Evolutionary conservation across 306 rosid species (phyloP), one percentile per base, ranked within the genome.

Genomic region (Adenanthera pavonina): DNA sequence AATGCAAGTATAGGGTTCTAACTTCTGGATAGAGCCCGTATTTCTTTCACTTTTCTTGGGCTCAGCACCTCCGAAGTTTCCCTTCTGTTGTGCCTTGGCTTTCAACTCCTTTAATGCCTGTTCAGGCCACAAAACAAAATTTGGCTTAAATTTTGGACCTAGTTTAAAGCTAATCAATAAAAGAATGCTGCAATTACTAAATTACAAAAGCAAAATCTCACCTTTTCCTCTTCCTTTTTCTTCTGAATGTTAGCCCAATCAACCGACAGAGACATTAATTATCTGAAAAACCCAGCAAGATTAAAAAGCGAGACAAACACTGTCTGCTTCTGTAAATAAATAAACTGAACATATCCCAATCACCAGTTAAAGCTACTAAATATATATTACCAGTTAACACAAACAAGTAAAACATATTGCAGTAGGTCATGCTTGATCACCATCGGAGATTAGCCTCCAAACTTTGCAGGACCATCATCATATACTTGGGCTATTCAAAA

Each of bases 181-280:
- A n/a, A n/a, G 30, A 57, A 57, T 57, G 35, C 35, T 60, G 25
- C 11, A 48, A 16, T 33, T 34, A 46, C 5, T 13, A 46, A 75
- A n/a, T 56, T 7, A 30, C 47, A 84, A 40, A 34, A 8, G 7
- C 15, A 53, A 12, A 20, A 41, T 69, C 90, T 83, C 13, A 94
- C 98, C 97, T 94, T 92, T 83, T 94, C 98, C 85, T 94, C 98
- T 0, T 94, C 98, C 61, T 94, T 94, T 85, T 94, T 92, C 91
- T 94, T 92, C 86, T 94, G 97, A 52, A 94, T 74, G 84, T 94
- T 94, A 35, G 94, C 98, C 94, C 91, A 14, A 82, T 94, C 98
- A 84, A 83, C 41, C 98, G 92, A 80, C 35, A 79, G 38, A 10
- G 35, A 19, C 16, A 52, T 60, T 64, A 59, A 48, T 5, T 43